These are phyloP conservation scores for Rhodotorula sp. DNA, from an alignment of 1,284 basidiomycete genomes.

Conservation along the genomic window DNA sequence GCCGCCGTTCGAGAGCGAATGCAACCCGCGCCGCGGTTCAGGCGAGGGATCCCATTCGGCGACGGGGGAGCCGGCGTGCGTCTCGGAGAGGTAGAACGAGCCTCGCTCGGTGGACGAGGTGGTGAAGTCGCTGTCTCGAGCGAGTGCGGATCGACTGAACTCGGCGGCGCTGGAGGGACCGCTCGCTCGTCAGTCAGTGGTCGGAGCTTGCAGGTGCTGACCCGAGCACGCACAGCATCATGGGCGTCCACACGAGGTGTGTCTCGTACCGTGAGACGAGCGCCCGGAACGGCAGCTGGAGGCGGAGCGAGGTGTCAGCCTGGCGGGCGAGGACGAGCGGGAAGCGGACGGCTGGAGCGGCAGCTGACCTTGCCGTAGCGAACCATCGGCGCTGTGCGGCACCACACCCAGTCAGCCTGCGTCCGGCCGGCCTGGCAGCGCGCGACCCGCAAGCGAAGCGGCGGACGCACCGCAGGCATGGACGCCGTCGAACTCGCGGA, in stretches of 20 bases:
- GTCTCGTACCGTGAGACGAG: conserved; percentile 58
- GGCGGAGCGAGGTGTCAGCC: no score
- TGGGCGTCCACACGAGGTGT: conserved; percentile 61
- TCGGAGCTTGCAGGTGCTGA: neutral
- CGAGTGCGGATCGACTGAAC: conserved; percentile 57
- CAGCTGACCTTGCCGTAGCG: conserved; percentile 55
- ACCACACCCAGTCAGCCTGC: neutral
- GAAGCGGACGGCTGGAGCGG: no score
- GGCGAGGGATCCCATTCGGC: conserved; percentile 36
- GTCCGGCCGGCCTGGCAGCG: no score
- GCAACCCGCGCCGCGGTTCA: conserved; percentile 23
- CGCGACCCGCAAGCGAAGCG: no score
- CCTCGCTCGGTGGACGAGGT: conserved; percentile 56
- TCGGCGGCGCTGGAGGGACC: conserved; percentile 48
- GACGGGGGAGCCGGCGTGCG: conserved; percentile 20
- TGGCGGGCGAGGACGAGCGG: no score
- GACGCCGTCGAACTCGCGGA: conserved; percentile 51
- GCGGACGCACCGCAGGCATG: conserved; percentile 53
- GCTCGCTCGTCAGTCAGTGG: conserved; percentile 35
- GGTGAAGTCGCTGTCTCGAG: conserved; percentile 57
- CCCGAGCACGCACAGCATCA: conserved; percentile 55
- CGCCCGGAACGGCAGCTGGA: conserved; percentile 56
- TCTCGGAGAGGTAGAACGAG: conserved; percentile 53
- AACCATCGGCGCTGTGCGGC: conserved; percentile 42
- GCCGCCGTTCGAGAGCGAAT: neutral